Evolutionary conservation across 2,329 filamentous ascomycete species (phyloP).

Genomic region (Fusarium drepaniforme): DNA sequence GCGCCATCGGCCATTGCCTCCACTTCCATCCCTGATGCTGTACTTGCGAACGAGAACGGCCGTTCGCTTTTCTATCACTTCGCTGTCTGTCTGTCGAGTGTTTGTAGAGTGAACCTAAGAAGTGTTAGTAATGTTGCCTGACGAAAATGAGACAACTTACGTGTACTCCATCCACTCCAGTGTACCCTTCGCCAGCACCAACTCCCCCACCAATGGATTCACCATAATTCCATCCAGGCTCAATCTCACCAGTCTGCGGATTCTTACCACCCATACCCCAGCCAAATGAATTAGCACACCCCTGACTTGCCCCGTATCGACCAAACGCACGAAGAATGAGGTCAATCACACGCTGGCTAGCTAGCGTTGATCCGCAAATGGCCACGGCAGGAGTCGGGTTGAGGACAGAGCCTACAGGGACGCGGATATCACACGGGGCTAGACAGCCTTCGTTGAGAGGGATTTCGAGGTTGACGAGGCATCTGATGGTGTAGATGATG

Average conservation of each 20-base stretch:
- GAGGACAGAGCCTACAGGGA: constrained; percentile 49
- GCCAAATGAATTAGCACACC: constrained; percentile 49
- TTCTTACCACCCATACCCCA: constrained; percentile 51
- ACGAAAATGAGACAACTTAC: constrained; percentile 58
- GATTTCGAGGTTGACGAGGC: constrained; percentile 51
- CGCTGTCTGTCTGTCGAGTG: constrained; percentile 83
- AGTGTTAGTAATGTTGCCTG: constrained; percentile 47
- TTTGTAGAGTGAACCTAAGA: constrained; percentile 80
- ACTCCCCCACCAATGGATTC: constrained; percentile 86
- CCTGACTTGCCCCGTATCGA: constrained; percentile 42
- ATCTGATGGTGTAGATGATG: constrained; percentile 54
- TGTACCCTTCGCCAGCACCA: constrained; percentile 79
- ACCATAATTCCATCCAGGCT: constrained; percentile 85
- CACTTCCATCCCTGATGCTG: constrained; percentile 44
- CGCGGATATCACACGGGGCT: constrained; percentile 48
- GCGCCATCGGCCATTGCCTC: constrained; percentile 46
- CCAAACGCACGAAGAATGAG: constrained; percentile 48
- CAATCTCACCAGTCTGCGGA: constrained; percentile 17
- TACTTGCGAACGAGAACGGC: constrained; percentile 50
- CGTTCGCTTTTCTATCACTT: constrained; percentile 69
- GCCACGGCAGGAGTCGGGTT: constrained; percentile 49
- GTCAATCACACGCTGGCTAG: constrained; percentile 50
- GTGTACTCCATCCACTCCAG: constrained; percentile 81
- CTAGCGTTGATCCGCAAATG: constrained; percentile 71
- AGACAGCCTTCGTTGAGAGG: constrained; percentile 56